phyloP scores from a whole-genome alignment of 2,329 filamentous ascomycete genomes.

The Leptosphaerulina australis region DNA sequence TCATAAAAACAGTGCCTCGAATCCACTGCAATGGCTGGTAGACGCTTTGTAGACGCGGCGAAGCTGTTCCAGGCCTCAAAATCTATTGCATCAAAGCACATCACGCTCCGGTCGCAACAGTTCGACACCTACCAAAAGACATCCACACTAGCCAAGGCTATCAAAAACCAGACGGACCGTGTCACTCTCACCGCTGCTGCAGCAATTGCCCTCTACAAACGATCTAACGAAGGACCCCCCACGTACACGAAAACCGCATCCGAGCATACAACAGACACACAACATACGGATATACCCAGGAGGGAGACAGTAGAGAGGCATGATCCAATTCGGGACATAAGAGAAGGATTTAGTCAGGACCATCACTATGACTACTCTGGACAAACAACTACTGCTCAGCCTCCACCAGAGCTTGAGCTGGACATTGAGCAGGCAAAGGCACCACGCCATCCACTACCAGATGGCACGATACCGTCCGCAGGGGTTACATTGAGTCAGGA shows the following conservation, averaged over 20 bases:
- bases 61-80: slow-evolving; percentile 57
- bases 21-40: slow-evolving; percentile 55
- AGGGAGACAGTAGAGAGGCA: slow-evolving; percentile 38
- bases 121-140: slow-evolving; percentile 68
- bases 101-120: slow-evolving; percentile 64
- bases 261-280: slow-evolving; percentile 27
- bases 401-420: slow-evolving; percentile 49
- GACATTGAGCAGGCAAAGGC: slow-evolving; percentile 56
- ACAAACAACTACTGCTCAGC: slow-evolving; percentile 49
- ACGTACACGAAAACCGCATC: slow-evolving; percentile 36
- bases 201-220: slow-evolving; percentile 63
- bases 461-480: slow-evolving; percentile 57
- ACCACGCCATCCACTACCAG: slow-evolving; percentile 52
- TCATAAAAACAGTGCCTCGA: background rate
- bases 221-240: slow-evolving; percentile 60
- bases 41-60: slow-evolving; percentile 58
- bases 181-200: slow-evolving; percentile 66
- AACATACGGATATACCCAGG: slow-evolving; percentile 36
- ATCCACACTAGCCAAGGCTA: slow-evolving; percentile 67
- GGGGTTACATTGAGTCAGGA: slow-evolving; percentile 39
- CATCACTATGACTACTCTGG: slow-evolving; percentile 56
- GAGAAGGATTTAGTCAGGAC: slow-evolving; percentile 56
- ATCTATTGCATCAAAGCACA: slow-evolving; percentile 59
- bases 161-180: slow-evolving; percentile 66
- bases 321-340: slow-evolving; percentile 21